Evolutionary conservation across 495 filamentous ascomycete genomes (phyloP), one percentile per base, ranked within the genome.

Genomic region (Podospora comata): DNA sequence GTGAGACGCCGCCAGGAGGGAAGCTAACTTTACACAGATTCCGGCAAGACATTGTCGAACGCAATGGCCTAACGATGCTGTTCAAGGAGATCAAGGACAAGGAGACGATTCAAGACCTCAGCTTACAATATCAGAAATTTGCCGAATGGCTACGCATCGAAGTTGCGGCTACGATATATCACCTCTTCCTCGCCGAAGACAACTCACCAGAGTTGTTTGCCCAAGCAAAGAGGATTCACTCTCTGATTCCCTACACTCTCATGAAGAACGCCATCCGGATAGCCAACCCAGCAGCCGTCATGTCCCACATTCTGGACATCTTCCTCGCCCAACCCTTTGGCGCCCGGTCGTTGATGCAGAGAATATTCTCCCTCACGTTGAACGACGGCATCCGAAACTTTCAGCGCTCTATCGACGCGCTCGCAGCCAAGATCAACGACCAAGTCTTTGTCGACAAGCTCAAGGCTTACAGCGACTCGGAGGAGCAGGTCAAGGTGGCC

Each of bases 131-230:
- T 76, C 91, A 95, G 73, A 98, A 98, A 74, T 99, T 99, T 74
- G 94, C 94, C 30, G 95, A 99, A 78, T 99, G 95, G 95, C 82
- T 98, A 61, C 89, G 96, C 30, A 99, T 99, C 73, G 95, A 99
- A 79, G 90, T 99, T 56, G 95, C 95, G 6, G 95, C 95, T 26
- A 97, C 95, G 16, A 87, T 99, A 48, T 99, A 99, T 76, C 95
- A 99, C 77, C 82, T 99, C 34, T 99, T 99, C 85, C 85, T 99
- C 55, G 95, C 95, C 48, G 95, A 99, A 77, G 95, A 99, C 75
- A 99, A 99, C 77, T 97, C 93, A 3, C 92, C 94, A 7, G 95
- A 99, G 71, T 76, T 99, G 44, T 97, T 98, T 78, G 93, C 93
- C 3, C 96, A 98, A 75, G 89, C 89, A 2, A 97, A 94, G 79